Base-by-base conservation (phyloP, 371 early-diverging fungal species). In the Parasitella parasitica region DNA sequence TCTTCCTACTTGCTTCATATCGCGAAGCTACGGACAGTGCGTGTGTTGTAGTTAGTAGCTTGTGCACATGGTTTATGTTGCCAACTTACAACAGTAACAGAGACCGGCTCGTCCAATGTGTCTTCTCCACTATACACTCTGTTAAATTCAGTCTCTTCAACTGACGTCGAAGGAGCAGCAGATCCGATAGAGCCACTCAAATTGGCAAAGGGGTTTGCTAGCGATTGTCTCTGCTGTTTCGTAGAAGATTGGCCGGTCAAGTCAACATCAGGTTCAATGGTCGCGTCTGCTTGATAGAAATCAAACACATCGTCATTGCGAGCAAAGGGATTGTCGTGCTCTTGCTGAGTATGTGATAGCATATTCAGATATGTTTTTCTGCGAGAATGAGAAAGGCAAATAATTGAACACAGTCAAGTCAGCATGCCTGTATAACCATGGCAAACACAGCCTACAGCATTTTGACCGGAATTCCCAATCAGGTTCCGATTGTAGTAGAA, bases 101-200 rank as follows among this genome's bases (percentile, higher is more conserved):
- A 82, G 9, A 97, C 91, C 20, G 97, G 94, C 66, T 97, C 97
- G 69, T 97, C 97, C 26, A 97, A 83, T 22, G 97, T 96, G 77
- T 95, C 84, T 39, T 67, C 60, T 4, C 61, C 63, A 2, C 59
- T 64, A 36, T 68, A 67, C n/a, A 27, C 38, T 36, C 43, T 35
- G 30, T 41, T 28, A 5, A 28, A n/a, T 20, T 48, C 35, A 41
- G 28, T n/a, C 26, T 36, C 12, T 36, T 18, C 38, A 46, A 5
- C 43, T 20, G 57, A 26, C 20, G 52, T 12, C 6, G 58, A 46
- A 57, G 63, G 57, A 26, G 24, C 57, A n/a, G 57, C 46, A 36
- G 61, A 59, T 3, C 64, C 62, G 26, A 63, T 67, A 7, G 55
- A 63, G 24, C 63, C 63, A 20, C 54, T 53, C 2, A 67, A 11